A percentile compares a stretch with the other conserved stretches of the same genome.
Conservation (phyloP, 1,284 basidiomycete species). For the Amylostereum areolatum region DNA sequence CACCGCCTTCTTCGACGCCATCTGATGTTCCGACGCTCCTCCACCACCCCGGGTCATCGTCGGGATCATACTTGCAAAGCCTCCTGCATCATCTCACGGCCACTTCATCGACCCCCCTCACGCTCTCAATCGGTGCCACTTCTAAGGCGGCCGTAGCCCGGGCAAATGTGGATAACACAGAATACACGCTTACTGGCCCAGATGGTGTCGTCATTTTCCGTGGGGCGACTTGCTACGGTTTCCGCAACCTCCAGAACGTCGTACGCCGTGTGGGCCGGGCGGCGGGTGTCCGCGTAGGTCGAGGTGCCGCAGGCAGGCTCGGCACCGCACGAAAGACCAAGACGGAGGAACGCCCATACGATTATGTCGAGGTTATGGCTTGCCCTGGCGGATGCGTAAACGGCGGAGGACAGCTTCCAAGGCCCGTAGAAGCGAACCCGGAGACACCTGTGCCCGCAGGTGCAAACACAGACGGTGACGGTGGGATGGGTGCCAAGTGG, state of each 20-base stretch:
- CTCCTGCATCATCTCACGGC: slow-evolving; percentile 51
- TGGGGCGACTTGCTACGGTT: slow-evolving; percentile 95
- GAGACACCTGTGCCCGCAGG: slow-evolving; percentile 58
- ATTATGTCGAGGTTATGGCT: slow-evolving; percentile 99
- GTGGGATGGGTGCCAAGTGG: slow-evolving; percentile 45
- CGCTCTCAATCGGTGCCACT: slow-evolving; percentile 26
- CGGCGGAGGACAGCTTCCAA: slow-evolving; percentile 86
- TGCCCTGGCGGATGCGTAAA: slow-evolving; percentile 98
- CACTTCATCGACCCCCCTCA: slow-evolving; percentile 41
- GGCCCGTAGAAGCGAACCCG: slow-evolving; percentile 50
- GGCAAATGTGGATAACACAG: slow-evolving; percentile 60
- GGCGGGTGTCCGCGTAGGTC: slow-evolving; percentile 67
- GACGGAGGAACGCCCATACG: slow-evolving; percentile 61
- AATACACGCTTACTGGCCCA: slow-evolving; percentile 48
- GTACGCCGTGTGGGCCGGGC: slow-evolving; percentile 91
- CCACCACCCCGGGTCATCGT: slow-evolving; percentile 78
- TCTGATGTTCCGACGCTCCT: slow-evolving; percentile 64
- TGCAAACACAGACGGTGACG: slow-evolving; percentile 44
- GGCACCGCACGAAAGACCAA: slow-evolving; percentile 27
- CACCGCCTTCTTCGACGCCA: slow-evolving; percentile 18
- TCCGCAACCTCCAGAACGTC: slow-evolving; percentile 95
- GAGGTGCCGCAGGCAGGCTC: slow-evolving; percentile 59
- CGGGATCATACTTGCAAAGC: slow-evolving; percentile 90
- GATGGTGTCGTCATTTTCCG: slow-evolving; percentile 72
- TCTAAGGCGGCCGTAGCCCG: background rate